A percentile compares a stretch with the other conserved stretches of the same genome.
These are phyloP conservation scores for Kodamaea sp. DNA, from an alignment of 1,139 yeast genomes.

Conservation along the genomic window DNA sequence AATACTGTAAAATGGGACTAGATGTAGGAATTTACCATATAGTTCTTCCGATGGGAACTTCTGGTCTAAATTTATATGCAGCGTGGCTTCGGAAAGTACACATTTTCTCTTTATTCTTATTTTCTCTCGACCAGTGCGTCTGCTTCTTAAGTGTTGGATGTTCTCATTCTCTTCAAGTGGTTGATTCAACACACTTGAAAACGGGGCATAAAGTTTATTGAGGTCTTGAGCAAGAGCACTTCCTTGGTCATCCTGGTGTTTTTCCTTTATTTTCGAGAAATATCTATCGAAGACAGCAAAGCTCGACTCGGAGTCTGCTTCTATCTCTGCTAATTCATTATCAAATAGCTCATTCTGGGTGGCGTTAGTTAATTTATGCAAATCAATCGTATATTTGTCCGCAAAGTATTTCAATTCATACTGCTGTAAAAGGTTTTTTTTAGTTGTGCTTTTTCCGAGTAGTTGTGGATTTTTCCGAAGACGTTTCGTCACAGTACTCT, in stretches of 20 bases:
- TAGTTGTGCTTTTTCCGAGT: constrained; percentile 27
- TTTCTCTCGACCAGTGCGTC: constrained; percentile 16
- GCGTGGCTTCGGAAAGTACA: constrained; percentile 48
- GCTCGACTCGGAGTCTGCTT: constrained; percentile 21
- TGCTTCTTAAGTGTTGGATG: constrained; percentile 6
- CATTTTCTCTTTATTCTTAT: constrained; percentile 31
- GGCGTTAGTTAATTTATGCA: constrained; percentile 22
- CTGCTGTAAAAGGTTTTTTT: constrained; percentile 49
- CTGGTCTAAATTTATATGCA: constrained; percentile 43
- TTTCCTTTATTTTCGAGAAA: constrained; percentile 30
- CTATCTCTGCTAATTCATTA: constrained; percentile 21
- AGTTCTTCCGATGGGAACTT: constrained; percentile 59
- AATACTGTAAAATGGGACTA: constrained; percentile 44
- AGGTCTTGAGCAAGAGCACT: constrained; percentile 28
- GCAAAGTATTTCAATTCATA: constrained; percentile 62
- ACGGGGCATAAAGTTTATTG: constrained; percentile 33
- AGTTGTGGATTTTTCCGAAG: constrained; percentile 28
- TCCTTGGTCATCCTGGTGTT: constrained; percentile 17
- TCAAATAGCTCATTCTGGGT: constrained; percentile 15
- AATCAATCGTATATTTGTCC: constrained; percentile 42
- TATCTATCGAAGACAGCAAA: constrained; percentile 45
- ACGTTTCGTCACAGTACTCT: constrained; percentile 29
- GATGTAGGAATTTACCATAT: constrained; percentile 63
- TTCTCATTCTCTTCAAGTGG: constrained; percentile 4
- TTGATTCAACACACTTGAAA: constrained; percentile 25